Evolutionary conservation across 257 asterid genomes (phyloP), one percentile per base, ranked within the genome.

Genomic region (Forsythia viridissima): DNA sequence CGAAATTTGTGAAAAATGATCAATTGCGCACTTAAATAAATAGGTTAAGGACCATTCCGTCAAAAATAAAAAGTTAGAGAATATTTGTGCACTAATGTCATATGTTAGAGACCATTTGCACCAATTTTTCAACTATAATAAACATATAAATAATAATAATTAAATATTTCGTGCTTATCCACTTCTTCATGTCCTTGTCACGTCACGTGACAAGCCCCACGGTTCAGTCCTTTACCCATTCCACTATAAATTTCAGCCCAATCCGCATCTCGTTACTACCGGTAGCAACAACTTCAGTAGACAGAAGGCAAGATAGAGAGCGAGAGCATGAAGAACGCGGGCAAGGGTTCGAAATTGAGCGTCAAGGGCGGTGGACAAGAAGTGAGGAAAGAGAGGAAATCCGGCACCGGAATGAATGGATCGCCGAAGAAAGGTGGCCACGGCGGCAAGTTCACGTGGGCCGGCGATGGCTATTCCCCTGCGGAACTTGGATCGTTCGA

Each of bases 361-460:
- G 84, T 77, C 51, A 91, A 87, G 76, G 76, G 81, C 66, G 80
- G 41, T 39, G 78, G 76, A 1, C 82, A 76, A 11, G 94, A 86
- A 39, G 71, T 51, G 4, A 77, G 89, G 55, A 89, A 85, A 72
- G 98, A 91, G 34, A 77, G 97, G 43, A 85, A 84, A 84, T 92
- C 98, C 20, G 89, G 86, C 1, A 65, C 92, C 2, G 98, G 97
- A 4, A 4, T 85, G 82, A 83, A n/a, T 9, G 97, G 97, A 70
- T 91, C 96, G 43, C 94, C 97, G 11, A 93, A 93, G 90, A 93
- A 93, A 84, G 92, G 97, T 3, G 98, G 98, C 38, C 90, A 87
- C 2, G 98, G 98, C 15, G 98, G 98, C 20, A 93, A 90, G 84
- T 93, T 85, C 86, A 93, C 98, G 4, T 93, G 97, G 98, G 82